Conservation (phyloP, 148 eudicot species). For the Arctostaphylos glauca region DNA sequence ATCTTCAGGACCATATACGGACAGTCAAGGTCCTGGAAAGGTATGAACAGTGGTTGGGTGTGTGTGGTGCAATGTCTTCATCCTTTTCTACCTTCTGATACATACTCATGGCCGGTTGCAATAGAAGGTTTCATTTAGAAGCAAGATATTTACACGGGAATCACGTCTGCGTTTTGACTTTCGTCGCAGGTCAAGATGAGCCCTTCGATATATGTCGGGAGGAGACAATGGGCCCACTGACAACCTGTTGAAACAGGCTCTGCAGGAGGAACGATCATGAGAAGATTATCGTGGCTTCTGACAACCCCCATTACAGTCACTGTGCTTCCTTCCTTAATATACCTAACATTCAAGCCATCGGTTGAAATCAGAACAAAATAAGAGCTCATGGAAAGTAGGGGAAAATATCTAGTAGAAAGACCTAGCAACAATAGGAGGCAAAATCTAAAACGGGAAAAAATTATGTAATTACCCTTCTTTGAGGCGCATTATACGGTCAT, state of each 20-base stretch:
- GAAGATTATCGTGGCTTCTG: constrained; percentile 70
- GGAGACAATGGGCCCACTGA: constrained; percentile 79
- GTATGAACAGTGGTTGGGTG: not conserved
- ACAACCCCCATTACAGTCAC: constrained; percentile 92
- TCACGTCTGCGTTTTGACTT: constrained; percentile 69
- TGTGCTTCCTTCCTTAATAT: constrained; percentile 89
- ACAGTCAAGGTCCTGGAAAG: not conserved
- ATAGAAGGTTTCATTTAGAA: not conserved
- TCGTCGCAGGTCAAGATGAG: constrained; percentile 74
- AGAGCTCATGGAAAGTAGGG: not conserved
- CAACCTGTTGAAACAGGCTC: constrained; percentile 77
- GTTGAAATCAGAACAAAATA: not conserved
- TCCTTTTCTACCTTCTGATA: not conserved
- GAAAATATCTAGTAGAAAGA: not conserved
- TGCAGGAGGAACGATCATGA: constrained; percentile 86
- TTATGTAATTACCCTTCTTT: constrained; percentile 76
- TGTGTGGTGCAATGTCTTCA: not conserved
- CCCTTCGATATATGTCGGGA: constrained; percentile 81
- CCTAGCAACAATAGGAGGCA: not conserved
- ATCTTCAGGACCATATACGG: constrained; percentile 11
- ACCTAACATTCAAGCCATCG: constrained; percentile 36
- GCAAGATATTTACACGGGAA: constrained; percentile 59
- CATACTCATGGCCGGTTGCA: not conserved
- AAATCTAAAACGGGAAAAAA: not conserved
- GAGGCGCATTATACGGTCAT: constrained; percentile 87